Evolutionary conservation across 2,329 filamentous ascomycete genomes (phyloP).

Genomic region (Pseudogymnoascus sp.): DNA sequence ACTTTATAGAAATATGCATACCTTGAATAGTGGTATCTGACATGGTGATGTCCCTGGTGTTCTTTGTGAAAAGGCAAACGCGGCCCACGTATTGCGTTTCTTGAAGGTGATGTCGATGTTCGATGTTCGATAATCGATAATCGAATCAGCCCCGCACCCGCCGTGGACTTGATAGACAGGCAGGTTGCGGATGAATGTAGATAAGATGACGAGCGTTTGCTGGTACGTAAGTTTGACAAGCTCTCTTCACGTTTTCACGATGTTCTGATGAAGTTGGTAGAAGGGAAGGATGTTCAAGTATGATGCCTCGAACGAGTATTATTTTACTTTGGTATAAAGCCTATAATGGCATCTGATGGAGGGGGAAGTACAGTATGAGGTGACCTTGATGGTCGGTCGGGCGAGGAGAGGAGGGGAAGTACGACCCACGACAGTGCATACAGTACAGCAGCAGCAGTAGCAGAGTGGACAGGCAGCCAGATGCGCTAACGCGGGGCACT

Average conservation of each 20-base stretch:
- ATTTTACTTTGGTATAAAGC: background rate
- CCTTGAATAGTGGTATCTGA: background rate
- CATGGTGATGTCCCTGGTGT: background rate
- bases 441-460: too few species aligned
- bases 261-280: background rate
- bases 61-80: background rate
- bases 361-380: background rate
- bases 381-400: constrained; percentile 4
- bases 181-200: constrained; percentile 4
- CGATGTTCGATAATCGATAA: background rate
- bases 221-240: background rate
- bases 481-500: background rate
- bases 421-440: background rate
- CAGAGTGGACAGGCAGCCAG: background rate
- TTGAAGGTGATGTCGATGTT: constrained; percentile 1
- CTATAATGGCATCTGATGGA: background rate
- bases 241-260: background rate
- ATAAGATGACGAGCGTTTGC: background rate
- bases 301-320: background rate
- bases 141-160: background rate
- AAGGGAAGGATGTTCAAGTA: background rate
- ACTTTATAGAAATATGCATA: background rate
- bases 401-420: constrained; percentile 2
- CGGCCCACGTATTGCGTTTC: background rate
- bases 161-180: constrained; percentile 1